Conservation (phyloP, 257 asterid genomes). For the Solanum infundibuliforme region DNA sequence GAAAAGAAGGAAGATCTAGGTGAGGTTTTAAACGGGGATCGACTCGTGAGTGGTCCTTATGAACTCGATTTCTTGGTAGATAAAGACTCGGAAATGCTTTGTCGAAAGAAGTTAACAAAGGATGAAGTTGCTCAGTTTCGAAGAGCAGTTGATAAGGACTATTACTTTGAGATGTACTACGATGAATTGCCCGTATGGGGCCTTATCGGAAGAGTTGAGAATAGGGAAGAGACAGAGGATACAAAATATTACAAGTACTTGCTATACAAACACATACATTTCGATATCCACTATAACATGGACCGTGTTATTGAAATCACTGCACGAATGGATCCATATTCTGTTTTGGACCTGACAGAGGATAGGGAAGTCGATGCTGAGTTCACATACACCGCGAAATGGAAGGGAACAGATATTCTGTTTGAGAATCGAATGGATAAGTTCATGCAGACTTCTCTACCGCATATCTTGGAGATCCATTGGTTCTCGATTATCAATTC, state of each 20-base stretch:
- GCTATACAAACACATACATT: constrained; percentile 57
- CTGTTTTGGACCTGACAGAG: constrained; percentile 56
- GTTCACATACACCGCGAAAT: constrained; percentile 45
- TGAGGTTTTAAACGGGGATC: constrained; percentile 67
- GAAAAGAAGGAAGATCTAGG: constrained; percentile 72
- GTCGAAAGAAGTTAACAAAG: constrained; percentile 41
- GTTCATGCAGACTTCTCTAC: constrained; percentile 44
- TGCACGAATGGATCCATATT: constrained; percentile 57
- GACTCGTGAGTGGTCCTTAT: constrained; percentile 64
- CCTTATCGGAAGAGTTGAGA: constrained; percentile 56
- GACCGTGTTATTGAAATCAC: constrained; percentile 70
- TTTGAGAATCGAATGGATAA: constrained; percentile 72
- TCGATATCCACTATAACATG: constrained; percentile 46
- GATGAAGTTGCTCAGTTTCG: constrained; percentile 47
- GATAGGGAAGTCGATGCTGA: constrained; percentile 54
- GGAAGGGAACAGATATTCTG: constrained; percentile 46
- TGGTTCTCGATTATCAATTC: constrained; percentile 75
- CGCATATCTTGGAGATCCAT: constrained; percentile 55
- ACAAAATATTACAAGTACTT: constrained; percentile 53
- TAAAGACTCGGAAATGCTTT: constrained; percentile 42
- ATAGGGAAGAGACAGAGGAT: constrained; percentile 50
- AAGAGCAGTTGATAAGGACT: constrained; percentile 60
- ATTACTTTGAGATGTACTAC: constrained; percentile 68
- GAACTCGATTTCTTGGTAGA: constrained; percentile 56
- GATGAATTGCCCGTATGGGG: constrained; percentile 87